Conservation (phyloP, 208 protist species). For the Crithidia fasciculata region DNA sequence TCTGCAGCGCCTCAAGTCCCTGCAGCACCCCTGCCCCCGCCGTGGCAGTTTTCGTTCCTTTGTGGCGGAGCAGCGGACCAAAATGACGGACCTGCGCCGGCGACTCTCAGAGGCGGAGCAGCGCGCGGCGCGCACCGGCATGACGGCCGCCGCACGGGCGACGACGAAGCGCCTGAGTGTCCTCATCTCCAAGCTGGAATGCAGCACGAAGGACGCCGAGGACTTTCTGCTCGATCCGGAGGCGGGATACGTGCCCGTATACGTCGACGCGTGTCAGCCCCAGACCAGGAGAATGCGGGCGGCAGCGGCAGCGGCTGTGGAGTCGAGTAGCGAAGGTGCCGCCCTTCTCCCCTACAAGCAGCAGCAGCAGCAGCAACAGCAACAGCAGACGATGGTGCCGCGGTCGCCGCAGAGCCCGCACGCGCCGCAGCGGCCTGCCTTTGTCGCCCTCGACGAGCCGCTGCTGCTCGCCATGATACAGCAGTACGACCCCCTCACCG, state of each 20-base stretch:
- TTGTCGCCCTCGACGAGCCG: neutral
- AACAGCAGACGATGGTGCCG: neutral
- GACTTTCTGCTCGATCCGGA: conserved; percentile 33
- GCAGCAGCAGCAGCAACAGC: neutral
- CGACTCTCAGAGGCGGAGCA: conserved; percentile 12
- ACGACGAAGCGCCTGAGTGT: conserved; percentile 38
- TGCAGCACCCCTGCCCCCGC: conserved; percentile 34
- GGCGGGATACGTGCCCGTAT: conserved; percentile 36
- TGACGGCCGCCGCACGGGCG: conserved; percentile 5
- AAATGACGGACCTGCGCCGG: conserved; percentile 33
- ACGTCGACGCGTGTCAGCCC: conserved; percentile 20
- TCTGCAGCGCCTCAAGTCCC: conserved; percentile 40
- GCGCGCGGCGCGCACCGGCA: neutral
- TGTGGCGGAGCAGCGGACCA: conserved; percentile 30
- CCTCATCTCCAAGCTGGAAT: conserved; percentile 31
- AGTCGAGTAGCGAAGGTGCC: neutral
- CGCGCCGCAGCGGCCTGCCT: neutral
- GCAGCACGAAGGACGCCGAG: conserved; percentile 36
- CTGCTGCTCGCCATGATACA: conserved; percentile 23
- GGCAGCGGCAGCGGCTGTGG: neutral
- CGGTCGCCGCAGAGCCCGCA: neutral
- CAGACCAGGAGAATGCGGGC: neutral
- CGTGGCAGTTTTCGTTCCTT: conserved; percentile 40
- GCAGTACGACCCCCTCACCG: conserved; percentile 12
- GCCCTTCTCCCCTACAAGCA: neutral